Evolutionary conservation across 2,329 filamentous ascomycete species (phyloP).

Genomic region (Zymoseptoria crescenta): DNA sequence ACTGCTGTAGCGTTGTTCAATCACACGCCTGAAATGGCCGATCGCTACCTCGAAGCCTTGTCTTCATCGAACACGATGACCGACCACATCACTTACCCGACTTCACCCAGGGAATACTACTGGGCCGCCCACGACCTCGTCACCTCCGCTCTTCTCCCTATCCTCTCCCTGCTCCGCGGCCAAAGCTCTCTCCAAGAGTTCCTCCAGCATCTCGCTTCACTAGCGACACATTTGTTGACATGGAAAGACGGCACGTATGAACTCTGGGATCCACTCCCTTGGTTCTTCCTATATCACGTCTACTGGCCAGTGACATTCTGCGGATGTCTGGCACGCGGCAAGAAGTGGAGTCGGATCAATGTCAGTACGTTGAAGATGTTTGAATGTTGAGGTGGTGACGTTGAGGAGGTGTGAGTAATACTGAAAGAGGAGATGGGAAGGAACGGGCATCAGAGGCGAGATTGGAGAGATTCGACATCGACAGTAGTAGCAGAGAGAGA

Average conservation of each 20-base stretch:
- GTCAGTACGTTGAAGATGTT: slow-evolving; percentile 60
- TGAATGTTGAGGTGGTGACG: slow-evolving; percentile 23
- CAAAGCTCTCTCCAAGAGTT: slow-evolving; percentile 21
- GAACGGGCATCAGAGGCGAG: no score
- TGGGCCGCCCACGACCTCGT: slow-evolving; percentile 63
- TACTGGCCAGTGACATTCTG: slow-evolving; percentile 49
- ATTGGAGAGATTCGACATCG: no score
- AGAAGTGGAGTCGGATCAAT: slow-evolving; percentile 57
- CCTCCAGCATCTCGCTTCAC: slow-evolving; percentile 23
- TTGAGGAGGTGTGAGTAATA: not conserved
- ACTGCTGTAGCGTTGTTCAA: slow-evolving; percentile 59
- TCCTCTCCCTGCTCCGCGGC: slow-evolving; percentile 33
- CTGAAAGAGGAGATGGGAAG: no score
- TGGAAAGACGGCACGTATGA: slow-evolving; percentile 47
- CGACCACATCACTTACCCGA: slow-evolving; percentile 16
- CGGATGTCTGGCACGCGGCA: slow-evolving; percentile 37
- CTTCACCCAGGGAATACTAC: slow-evolving; percentile 40
- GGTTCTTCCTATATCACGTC: slow-evolving; percentile 46
- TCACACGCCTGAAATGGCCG: slow-evolving; percentile 36
- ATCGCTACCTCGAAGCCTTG: slow-evolving; percentile 48
- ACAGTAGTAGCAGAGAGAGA: no score
- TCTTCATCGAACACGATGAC: slow-evolving; percentile 19
- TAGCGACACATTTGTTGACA: slow-evolving; percentile 35
- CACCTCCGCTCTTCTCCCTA: slow-evolving; percentile 43
- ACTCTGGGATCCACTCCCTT: slow-evolving; percentile 44